phyloP scores from a whole-genome alignment of 352 stramenopile species.

The Pythium myriotylum region DNA sequence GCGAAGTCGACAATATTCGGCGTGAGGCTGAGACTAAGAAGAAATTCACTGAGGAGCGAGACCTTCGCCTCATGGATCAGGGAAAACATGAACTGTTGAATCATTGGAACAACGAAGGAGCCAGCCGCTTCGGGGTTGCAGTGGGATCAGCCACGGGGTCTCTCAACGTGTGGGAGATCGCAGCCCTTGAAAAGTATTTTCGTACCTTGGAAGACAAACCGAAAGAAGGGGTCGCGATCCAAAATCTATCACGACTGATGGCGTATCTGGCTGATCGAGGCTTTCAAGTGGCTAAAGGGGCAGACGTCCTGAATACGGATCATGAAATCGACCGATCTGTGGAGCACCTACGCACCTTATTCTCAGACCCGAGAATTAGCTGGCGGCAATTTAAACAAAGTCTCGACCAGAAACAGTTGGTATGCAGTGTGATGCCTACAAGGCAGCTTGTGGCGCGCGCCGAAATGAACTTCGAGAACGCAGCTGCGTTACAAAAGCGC shows the following conservation, averaged over 20 bases:
- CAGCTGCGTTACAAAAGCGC: constrained; percentile 19
- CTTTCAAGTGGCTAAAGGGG: constrained; percentile 4
- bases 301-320: not conserved
- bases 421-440: constrained; percentile 15
- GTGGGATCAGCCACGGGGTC: not conserved
- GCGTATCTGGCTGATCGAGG: constrained; percentile 21
- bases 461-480: constrained; percentile 26
- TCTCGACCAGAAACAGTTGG: constrained; percentile 14
- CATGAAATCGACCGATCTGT: not conserved
- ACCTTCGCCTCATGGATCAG: constrained; percentile 46
- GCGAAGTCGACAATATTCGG: constrained; percentile 56
- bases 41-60: constrained; percentile 33
- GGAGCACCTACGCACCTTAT: not conserved
- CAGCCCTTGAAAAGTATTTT: constrained; percentile 55
- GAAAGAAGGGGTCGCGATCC: constrained; percentile 3
- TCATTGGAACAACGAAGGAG: constrained; percentile 6
- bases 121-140: constrained; percentile 11
- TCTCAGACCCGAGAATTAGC: not conserved
- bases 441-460: constrained; percentile 14
- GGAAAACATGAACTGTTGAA: constrained; percentile 33
- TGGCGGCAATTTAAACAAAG: constrained; percentile 18
- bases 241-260: not conserved
- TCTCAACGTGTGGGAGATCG: constrained; percentile 57
- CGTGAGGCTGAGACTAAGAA: constrained; percentile 44
- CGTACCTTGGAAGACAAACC: constrained; percentile 40